Evolutionary conservation across 73 alveolate species (phyloP).

Genomic region (Paraurostyla sp.): DNA sequence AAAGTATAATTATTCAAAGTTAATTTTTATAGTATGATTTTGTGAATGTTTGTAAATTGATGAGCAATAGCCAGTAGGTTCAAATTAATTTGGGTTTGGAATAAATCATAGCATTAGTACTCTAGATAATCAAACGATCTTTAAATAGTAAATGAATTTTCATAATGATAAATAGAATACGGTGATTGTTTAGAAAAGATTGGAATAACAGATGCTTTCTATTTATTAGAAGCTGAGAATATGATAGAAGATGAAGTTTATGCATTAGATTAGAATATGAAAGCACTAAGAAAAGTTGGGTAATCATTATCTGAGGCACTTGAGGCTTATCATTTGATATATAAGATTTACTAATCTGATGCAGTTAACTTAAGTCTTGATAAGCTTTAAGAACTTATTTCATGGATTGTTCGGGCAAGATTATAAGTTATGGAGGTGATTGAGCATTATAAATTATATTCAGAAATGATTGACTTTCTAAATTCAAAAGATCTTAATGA

Average conservation of each 20-base stretch:
- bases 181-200: neutral
- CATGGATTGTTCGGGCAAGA: conserved; percentile 15
- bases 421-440: neutral
- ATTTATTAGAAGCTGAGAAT: neutral
- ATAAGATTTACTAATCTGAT: neutral
- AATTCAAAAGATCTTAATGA: neutral
- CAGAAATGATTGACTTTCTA: neutral
- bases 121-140: neutral
- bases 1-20: neutral
- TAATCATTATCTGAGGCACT: neutral
- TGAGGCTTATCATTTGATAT: neutral
- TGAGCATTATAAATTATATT: neutral
- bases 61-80: neutral
- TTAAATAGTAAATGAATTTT: neutral
- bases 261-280: conserved; percentile 11
- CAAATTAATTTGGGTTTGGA: neutral
- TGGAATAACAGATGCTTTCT: neutral
- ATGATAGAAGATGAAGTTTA: neutral
- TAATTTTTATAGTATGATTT: neutral
- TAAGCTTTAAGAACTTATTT: neutral
- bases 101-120: neutral
- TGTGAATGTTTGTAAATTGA: neutral
- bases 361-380: neutral
- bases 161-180: neutral
- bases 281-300: neutral